Evolutionary conservation across 2,329 filamentous ascomycete species (phyloP).

Genomic region (Pseudogymnoascus sp.): DNA sequence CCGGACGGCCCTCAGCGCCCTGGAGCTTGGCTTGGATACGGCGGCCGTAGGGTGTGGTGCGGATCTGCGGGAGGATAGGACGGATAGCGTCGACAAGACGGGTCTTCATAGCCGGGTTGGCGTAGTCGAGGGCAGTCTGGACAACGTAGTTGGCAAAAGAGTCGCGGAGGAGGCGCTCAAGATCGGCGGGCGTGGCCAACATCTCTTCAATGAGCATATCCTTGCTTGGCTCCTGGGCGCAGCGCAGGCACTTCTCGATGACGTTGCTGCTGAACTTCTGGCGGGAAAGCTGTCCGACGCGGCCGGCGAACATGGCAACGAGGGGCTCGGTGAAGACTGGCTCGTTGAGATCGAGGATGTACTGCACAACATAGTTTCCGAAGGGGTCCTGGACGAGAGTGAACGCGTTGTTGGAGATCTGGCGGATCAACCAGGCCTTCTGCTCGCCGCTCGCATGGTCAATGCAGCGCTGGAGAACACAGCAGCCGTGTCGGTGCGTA

Average conservation of each 20-base stretch:
- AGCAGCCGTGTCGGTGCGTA: conserved; percentile 95
- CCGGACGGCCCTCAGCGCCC: conserved; percentile 38
- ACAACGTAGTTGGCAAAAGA: conserved; percentile 97
- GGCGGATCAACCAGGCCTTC: conserved; percentile 74
- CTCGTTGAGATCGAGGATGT: conserved; percentile 92
- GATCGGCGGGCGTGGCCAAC: conserved; percentile 57
- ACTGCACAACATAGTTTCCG: conserved; percentile 97
- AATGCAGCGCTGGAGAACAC: conserved; percentile 94
- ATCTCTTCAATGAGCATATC: conserved; percentile 82
- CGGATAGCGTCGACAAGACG: conserved; percentile 77
- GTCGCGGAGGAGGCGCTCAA: conserved; percentile 83
- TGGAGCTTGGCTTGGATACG: conserved; percentile 86
- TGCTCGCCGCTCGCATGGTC: conserved; percentile 89
- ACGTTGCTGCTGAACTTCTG: conserved; percentile 99
- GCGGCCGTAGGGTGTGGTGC: conserved; percentile 86
- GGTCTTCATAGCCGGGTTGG: conserved; percentile 62
- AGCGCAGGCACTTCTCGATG: conserved; percentile 91
- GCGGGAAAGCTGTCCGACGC: conserved; percentile 66
- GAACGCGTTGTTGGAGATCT: conserved; percentile 84
- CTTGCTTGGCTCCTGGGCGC: conserved; percentile 64
- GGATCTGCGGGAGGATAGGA: conserved; percentile 74
- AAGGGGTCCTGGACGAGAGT: conserved; percentile 91
- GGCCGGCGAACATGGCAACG: conserved; percentile 68
- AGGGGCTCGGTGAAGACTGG: conserved; percentile 80
- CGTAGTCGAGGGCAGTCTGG: conserved; percentile 86